Percentiles rank a stretch among this genome's conserved stretches.
These are phyloP conservation scores for Trametes cinnabarina DNA, from an alignment of 768 basidiomycete species.

Conservation along the genomic window DNA sequence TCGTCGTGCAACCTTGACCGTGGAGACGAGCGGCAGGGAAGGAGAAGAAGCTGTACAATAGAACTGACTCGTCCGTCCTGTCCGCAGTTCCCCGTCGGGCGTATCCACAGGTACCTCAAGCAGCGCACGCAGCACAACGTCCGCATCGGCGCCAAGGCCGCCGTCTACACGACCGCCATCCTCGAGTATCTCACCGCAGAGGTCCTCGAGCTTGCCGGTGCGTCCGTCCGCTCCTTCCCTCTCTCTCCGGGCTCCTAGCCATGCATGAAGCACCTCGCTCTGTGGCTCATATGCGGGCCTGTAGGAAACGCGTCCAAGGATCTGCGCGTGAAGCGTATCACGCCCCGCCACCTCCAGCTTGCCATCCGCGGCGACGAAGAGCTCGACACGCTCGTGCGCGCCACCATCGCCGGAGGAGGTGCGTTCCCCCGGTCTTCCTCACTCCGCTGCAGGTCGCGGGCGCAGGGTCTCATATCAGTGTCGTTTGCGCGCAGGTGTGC, in stretches of 20 bases:
- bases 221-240: conserved; percentile 23
- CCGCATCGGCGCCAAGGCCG: conserved; percentile 95
- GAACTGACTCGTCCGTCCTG: not conserved
- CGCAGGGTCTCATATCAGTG: not conserved
- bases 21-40: not conserved
- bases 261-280: no score
- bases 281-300: no score
- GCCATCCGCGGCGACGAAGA: conserved; percentile 98
- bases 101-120: conserved; percentile 96
- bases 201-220: conserved; percentile 92
- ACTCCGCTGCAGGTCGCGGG: not conserved
- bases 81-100: conserved; percentile 89
- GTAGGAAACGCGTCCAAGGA: conserved; percentile 97
- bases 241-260: not conserved
- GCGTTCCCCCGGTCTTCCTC: not conserved
- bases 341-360: conserved; percentile 91
- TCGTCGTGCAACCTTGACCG: no score
- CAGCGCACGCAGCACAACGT: conserved; percentile 91
- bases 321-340: conserved; percentile 95
- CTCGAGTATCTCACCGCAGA: conserved; percentile 96
- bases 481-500: conserved; percentile 46
- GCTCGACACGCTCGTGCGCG: conserved; percentile 90
- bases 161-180: conserved; percentile 95
- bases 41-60: not conserved
- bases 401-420: conserved; percentile 85